Evolutionary conservation across 139 green algal species (phyloP), one percentile per base, ranked within the genome.

Genomic region (Deuterostichococcus epilithicus): DNA sequence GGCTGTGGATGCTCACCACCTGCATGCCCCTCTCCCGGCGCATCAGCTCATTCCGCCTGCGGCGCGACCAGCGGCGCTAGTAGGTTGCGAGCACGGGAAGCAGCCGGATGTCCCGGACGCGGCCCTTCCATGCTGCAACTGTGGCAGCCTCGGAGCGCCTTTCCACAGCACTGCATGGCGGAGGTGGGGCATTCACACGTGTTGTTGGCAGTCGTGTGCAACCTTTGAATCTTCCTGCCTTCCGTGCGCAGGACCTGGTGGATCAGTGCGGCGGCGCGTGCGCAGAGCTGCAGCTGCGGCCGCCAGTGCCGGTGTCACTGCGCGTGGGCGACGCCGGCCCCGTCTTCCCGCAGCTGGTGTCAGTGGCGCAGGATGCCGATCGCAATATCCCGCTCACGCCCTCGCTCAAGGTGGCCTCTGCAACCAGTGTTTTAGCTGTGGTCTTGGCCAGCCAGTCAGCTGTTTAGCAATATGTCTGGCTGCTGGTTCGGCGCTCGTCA

Each of bases 371-470:
- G 42, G n/a, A 78, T 36, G 75, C 83, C 0, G 76, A 81, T n/a
- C 73, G 66, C 22, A 35, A 70, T 65, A 87, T 87, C 35, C 85
- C 85, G 0, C 77, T 87, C 18, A 90, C 85, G 0, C 83, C 85
- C 22, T 82, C 73, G 13, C 78, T 90, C 15, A 82, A 81, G 74
- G 80, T 80, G 67, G 15, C 68, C 22, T 30, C 0, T 78, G 39
- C 36, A 45, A 69, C 52, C 23, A 23, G 47, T 32, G 26, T 13
- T n/a, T 13, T 28, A n/a, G 28, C 5, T 63, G 18, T 63, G 10
- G 3, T 30, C 23, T 45, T 47, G 72, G 42, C 32, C 32, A 69
- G n/a, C 5, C 45, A 0, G 34, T 20, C 15, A 35, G 45, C 30
- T 37, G 36, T 38, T 44, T 30, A 28, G 52, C 45, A 35, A 42